Base-by-base conservation (phyloP, 2,329 filamentous ascomycete species). In the Penicillium sclerotigenum region DNA sequence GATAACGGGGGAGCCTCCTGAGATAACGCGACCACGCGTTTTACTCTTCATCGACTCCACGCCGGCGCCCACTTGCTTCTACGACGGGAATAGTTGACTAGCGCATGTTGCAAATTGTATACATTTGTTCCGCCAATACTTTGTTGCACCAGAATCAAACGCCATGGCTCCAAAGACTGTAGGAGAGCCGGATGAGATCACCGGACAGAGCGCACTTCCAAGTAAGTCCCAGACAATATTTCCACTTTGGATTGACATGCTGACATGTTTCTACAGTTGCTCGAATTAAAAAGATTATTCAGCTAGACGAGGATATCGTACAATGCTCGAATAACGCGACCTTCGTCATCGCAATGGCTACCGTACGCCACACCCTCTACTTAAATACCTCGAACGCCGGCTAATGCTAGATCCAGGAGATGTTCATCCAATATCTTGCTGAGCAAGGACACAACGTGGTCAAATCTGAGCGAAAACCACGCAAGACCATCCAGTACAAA, bases 221-320 rank as follows among this genome's bases (percentile, higher is more conserved):
- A 80, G 93, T 96, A 80, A 75, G 89, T 80, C 47, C 47, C 53
- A 28, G 14, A 42, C 37, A 26, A n/a, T 18, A 24, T 13, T 28
- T 14, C n/a, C 20, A n/a, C 24, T 22, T 31, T 28, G 16, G 16
- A 47, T n/a, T 14, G 14, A 43, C 29, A 28, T 41, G 38, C 54
- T 64, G 47, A 65, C 43, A 41, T 5, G 6, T 9, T n/a, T 43
- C 38, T 67, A 34, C 22, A 97, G 94, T 97, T 54, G 90, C 94
- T 18, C 86, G 94, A 67, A 90, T 99, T 57, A 97, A 97, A 77
- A 96, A 96, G 77, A 96, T 99, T 71, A 90, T 99, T 58, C 83
- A 86, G 47, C 83, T 91, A 56, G 94, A 99, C 74, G 86, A 90
- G 41, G 93, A 97, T 60, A 89, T 96, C 59, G 81, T 80, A 60